Evolutionary conservation across 1,284 basidiomycete species (phyloP), one percentile per base, ranked within the genome.

Genomic region (Austroboletus niveus): DNA sequence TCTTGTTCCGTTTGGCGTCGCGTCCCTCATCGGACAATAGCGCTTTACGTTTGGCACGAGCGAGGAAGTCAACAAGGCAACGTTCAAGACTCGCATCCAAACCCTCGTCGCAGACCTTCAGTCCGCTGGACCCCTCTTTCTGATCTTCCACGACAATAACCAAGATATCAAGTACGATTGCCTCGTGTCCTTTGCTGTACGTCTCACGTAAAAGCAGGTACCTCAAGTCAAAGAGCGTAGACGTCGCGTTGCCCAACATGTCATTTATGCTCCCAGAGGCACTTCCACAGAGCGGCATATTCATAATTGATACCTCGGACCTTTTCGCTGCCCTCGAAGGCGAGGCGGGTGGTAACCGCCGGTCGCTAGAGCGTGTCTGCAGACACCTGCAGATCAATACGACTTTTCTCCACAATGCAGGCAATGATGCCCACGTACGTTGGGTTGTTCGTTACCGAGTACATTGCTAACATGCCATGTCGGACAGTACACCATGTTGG

Each of bases 341-440:
- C 9, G 77, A 80, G 52, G 70, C 72, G 0, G 64, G 72, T 9
- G 73, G 73, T 46, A 76, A 84, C 61, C 75, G 77, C 42, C 72
- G 79, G 40, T 71, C 72, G 0, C 76, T 93, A 14, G 76, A 80
- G 51, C 77, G 79, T 27, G 74, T 82, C 31, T 87, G 84, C 64
- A 69, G 73, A 44, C 78, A 83, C 42, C 75, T 93, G 9, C 77
- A 81, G 47, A 75, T 91, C 43, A 59, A 69, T 0, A 77, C 79
- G 1, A 57, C 75, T 32, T 75, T 76, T 60, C 71, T 90, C 49
- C 90, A 93, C 72, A 93, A 93, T 64, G 89, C 89, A 3, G 91
- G 91, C 0, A 93, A 93, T 62, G 90, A 93, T 67, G 90, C 90
- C 0, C 77, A 85, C 63, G 89, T 89, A 61, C 49, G 82, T 74